These are phyloP conservation scores for Hyaloraphidium curvatum DNA, from an alignment of 192 early-diverging fungal genomes.

Conservation along the genomic window DNA sequence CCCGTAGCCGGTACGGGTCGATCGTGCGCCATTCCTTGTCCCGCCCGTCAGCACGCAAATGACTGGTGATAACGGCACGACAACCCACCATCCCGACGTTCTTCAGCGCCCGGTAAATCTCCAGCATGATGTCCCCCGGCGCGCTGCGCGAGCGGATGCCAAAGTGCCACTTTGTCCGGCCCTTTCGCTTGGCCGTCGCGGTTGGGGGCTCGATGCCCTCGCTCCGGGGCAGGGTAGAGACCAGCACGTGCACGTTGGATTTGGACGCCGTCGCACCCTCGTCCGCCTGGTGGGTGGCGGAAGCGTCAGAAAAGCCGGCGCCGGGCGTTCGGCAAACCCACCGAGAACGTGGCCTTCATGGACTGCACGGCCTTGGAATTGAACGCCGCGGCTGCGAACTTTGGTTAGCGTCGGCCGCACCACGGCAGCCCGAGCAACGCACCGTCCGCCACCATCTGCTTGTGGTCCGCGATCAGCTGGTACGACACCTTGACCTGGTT, in stretches of 20 bases:
- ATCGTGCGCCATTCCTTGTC: slow-evolving; percentile 70
- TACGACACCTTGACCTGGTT: slow-evolving; percentile 95
- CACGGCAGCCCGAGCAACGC: too few relatives aligned
- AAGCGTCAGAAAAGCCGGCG: too few relatives aligned
- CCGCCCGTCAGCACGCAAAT: background rate
- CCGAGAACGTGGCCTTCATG: background rate
- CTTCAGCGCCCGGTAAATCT: slow-evolving; percentile 81
- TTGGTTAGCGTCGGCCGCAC: background rate
- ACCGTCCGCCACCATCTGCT: slow-evolving; percentile 32
- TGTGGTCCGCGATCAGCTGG: slow-evolving; percentile 77
- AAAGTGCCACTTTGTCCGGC: slow-evolving; percentile 88
- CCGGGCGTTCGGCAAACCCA: too few relatives aligned
- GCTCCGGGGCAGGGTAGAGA: slow-evolving; percentile 32
- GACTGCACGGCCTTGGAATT: background rate
- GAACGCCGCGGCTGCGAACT: too few relatives aligned
- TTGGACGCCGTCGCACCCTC: too few relatives aligned
- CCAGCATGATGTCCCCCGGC: slow-evolving; percentile 89
- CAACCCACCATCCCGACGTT: slow-evolving; percentile 59
- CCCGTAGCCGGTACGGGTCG: slow-evolving; percentile 67
- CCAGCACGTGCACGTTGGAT: slow-evolving; percentile 17
- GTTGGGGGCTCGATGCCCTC: slow-evolving; percentile 5
- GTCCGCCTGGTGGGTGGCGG: too few relatives aligned
- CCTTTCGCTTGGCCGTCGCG: slow-evolving; percentile 16
- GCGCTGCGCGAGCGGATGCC: slow-evolving; percentile 84
- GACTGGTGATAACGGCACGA: too few relatives aligned